Conservation (phyloP, 345 rosid species). For the Excoecaria cochinchinensis region DNA sequence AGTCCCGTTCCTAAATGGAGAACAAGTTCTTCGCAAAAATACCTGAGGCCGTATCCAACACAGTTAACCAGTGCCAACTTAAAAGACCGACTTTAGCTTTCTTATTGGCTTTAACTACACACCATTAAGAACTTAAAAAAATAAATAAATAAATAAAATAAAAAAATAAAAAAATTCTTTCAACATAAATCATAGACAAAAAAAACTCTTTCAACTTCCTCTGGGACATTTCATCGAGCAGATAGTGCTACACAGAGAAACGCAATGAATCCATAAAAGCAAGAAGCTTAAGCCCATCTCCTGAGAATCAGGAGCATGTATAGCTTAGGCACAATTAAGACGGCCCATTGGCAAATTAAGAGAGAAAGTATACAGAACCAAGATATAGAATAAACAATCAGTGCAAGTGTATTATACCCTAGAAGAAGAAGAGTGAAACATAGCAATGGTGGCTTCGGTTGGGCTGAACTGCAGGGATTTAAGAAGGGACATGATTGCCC, state of each 20-base stretch:
- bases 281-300: background rate
- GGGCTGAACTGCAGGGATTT: conserved; percentile 52
- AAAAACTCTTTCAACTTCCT: background rate
- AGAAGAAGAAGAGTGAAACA: conserved; percentile 65
- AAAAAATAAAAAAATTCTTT: no score
- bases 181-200: background rate
- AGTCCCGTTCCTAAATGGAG: conserved; percentile 45
- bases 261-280: background rate
- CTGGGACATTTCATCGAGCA: background rate
- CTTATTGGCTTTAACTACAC: background rate
- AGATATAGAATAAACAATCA: background rate
- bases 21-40: conserved; percentile 47
- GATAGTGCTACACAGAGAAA: background rate
- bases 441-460: conserved; percentile 52
- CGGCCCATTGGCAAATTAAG: no score
- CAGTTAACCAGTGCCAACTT: conserved; percentile 14
- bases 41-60: conserved; percentile 41
- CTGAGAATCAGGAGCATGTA: no score
- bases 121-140: background rate
- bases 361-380: background rate
- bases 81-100: background rate
- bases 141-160: no score
- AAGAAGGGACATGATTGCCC: conserved; percentile 41
- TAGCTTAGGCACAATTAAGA: background rate
- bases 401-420: conserved; percentile 31